These are phyloP conservation scores for Panellus pusillus DNA, from an alignment of 768 basidiomycete species.

Conservation along the genomic window DNA sequence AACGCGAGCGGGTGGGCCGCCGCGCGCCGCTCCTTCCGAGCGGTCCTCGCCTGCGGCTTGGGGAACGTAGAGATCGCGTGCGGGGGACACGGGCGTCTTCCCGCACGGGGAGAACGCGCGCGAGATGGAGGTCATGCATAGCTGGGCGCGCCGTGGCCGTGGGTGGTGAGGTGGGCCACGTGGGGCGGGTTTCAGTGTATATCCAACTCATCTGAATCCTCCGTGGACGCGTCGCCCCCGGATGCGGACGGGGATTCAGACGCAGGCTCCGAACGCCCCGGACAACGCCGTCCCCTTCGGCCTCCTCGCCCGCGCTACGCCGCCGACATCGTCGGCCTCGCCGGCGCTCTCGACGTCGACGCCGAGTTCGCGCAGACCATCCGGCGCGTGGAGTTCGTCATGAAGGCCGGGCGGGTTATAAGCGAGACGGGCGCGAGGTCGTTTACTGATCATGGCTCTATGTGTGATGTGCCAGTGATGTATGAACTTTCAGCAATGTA, in stretches of 20 bases:
- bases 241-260: too few relatives aligned
- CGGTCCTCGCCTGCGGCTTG: too few relatives aligned
- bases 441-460: too few relatives aligned
- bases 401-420: constrained; percentile 57
- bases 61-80: constrained; percentile 48
- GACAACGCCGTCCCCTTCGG: background rate
- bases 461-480: too few relatives aligned
- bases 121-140: constrained; percentile 62
- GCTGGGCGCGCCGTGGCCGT: constrained; percentile 52
- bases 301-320: constrained; percentile 49
- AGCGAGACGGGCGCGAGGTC: constrained; percentile 34
- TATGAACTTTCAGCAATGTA: too few relatives aligned
- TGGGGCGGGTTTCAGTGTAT: too few relatives aligned
- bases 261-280: too few relatives aligned
- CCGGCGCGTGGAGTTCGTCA: constrained; percentile 50
- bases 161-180: constrained; percentile 61
- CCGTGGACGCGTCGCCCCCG: too few relatives aligned
- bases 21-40: constrained; percentile 42
- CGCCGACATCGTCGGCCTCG: constrained; percentile 45
- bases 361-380: constrained; percentile 44
- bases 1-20: constrained; percentile 35
- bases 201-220: too few relatives aligned
- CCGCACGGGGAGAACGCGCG: constrained; percentile 59
- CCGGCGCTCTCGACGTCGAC: constrained; percentile 35
- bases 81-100: constrained; percentile 68